Evolutionary conservation across 129 eudicot genomes (phyloP), one percentile per base, ranked within the genome.

Genomic region (Mikania micrantha): DNA sequence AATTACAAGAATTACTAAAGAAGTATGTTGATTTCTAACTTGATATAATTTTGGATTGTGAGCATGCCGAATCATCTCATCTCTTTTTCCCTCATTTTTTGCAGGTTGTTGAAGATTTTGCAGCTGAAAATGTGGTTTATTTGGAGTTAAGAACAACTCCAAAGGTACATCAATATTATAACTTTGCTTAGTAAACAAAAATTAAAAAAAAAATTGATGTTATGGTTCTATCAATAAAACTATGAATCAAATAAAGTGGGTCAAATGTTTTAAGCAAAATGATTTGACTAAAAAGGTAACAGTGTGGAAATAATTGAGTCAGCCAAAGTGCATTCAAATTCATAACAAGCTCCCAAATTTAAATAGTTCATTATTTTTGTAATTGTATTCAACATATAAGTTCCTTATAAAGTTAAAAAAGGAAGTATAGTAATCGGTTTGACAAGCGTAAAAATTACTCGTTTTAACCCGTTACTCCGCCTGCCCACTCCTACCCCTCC

Each of bases 131-230:
- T 74, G 96, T 88, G 72, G 89, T 93, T 65, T 93, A 93, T 63
- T 81, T 93, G 85, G 96, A 93, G 78, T 59, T 93, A 64, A 93
- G 98, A 81, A 93, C 98, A 32, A 93, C 98, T 60, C 98, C 98
- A 40, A 92, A 92, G 98, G 98, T 93, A 77, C 42, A 49, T 31
- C 13, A 60, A 49, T 22, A 7, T 60, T 45, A 10, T 66, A 66
- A 54, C 66, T 66, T 66, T 16, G 24, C 45, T n/a, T 28, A n/a
- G n/a, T n/a, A 42, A 58, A 7, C 31, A 58, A 16, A 20, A 3
- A 52, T 0, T 8, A n/a, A n/a, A n/a, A n/a, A n/a, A n/a, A n/a
- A n/a, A n/a, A n/a, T n/a, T n/a, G n/a, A n/a, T n/a, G n/a, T n/a
- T n/a, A n/a, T n/a, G n/a, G n/a, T n/a, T 21, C 3, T 10, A 22